phyloP scores from a whole-genome alignment of 2,329 filamentous ascomycete genomes.

The Diaporthe capsici region DNA sequence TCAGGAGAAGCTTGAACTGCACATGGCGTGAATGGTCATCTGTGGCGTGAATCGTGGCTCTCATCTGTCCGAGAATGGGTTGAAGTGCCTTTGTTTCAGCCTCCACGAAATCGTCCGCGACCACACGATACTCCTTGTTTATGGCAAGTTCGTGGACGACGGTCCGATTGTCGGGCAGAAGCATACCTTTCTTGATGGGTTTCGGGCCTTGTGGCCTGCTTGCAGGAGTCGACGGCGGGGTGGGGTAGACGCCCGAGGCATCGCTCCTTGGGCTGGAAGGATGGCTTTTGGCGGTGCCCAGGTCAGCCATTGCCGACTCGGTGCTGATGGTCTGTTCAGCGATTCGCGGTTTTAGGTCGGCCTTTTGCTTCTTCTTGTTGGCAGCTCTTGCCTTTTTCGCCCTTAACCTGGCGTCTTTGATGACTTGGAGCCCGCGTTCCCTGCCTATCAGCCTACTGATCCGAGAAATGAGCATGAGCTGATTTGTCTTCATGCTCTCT shows the following conservation, averaged over 20 bases:
- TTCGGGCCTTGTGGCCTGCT: slow-evolving; percentile 26
- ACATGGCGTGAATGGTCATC: slow-evolving; percentile 72
- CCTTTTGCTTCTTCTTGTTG: slow-evolving; percentile 74
- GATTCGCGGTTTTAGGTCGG: slow-evolving; percentile 79
- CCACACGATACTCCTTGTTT: slow-evolving; percentile 83
- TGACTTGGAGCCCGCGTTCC: slow-evolving; percentile 79
- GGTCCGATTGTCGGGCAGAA: slow-evolving; percentile 80
- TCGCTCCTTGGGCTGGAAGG: slow-evolving; percentile 46
- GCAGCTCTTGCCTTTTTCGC: slow-evolving; percentile 70
- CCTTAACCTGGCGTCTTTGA: slow-evolving; percentile 76
- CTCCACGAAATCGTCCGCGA: slow-evolving; percentile 71
- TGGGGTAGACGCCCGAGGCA: slow-evolving; percentile 64
- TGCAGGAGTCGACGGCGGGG: slow-evolving; percentile 63
- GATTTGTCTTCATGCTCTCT: slow-evolving; percentile 85
- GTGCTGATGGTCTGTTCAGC: slow-evolving; percentile 61
- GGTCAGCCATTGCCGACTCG: slow-evolving; percentile 55
- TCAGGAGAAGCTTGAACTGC: slow-evolving; percentile 76
- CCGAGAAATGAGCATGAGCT: slow-evolving; percentile 82
- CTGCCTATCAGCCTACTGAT: slow-evolving; percentile 84
- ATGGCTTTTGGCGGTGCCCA: slow-evolving; percentile 51
- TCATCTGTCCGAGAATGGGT: slow-evolving; percentile 70
- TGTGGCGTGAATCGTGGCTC: slow-evolving; percentile 69
- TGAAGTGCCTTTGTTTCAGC: slow-evolving; percentile 65
- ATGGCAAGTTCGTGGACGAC: slow-evolving; percentile 86
- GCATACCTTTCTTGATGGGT: slow-evolving; percentile 45